Percentiles rank a stretch among this genome's conserved stretches.
phyloP scores from a whole-genome alignment of 352 stramenopile species.

The Plasmopara viticola region DNA sequence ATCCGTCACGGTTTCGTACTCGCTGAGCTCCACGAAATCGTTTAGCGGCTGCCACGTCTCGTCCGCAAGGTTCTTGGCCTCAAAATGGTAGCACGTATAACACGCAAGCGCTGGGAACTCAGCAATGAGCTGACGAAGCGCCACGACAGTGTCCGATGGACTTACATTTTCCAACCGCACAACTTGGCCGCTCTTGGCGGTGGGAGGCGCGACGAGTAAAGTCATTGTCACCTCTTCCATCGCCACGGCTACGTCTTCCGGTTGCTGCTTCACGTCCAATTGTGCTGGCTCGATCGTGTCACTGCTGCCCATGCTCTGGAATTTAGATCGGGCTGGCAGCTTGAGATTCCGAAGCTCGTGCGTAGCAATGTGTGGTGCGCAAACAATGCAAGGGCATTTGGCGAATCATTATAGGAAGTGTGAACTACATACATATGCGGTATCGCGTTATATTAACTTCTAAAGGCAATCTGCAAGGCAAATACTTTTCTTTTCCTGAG shows the following conservation, averaged over 20 bases:
- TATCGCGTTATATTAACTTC: neutral
- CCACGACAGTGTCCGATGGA: conserved; percentile 67
- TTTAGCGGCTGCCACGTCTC: conserved; percentile 54
- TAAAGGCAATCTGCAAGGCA: too few species aligned
- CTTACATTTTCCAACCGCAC: conserved; percentile 72
- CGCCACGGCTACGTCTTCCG: conserved; percentile 10
- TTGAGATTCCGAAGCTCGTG: neutral
- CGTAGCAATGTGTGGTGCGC: conserved; percentile 27
- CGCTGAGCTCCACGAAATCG: conserved; percentile 80
- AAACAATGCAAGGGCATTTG: conserved; percentile 8
- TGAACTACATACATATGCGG: too few species aligned
- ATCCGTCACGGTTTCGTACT: conserved; percentile 71
- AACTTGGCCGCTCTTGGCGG: conserved; percentile 13
- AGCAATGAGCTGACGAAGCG: conserved; percentile 74
- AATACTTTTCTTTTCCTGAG: too few species aligned
- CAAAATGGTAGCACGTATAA: conserved; percentile 85
- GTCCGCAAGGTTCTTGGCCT: conserved; percentile 30
- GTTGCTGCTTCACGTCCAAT: conserved; percentile 14
- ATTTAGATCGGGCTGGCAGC: neutral
- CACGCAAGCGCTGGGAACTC: conserved; percentile 77
- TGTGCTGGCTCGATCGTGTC: conserved; percentile 21
- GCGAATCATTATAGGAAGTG: too few species aligned
- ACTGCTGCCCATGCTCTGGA: conserved; percentile 29
- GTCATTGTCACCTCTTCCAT: conserved; percentile 47
- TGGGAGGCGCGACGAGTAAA: conserved; percentile 49